Base-by-base conservation (phyloP, 495 filamentous ascomycete species). In the Xanthoparmelia taractica region DNA sequence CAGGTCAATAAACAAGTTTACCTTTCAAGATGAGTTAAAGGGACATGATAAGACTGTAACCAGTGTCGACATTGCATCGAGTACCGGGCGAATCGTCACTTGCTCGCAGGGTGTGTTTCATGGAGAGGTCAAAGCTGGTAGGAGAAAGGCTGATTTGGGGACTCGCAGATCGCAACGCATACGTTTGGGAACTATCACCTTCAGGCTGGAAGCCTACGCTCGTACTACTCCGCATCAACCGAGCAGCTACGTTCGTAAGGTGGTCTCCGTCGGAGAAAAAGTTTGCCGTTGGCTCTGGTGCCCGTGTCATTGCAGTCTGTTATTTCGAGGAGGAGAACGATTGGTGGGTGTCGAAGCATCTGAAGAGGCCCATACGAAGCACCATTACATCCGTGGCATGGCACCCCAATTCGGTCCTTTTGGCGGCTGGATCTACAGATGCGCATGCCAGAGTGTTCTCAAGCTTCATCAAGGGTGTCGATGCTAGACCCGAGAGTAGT, bases 301-400 rank as follows among this genome's bases (percentile, higher is more conserved):
- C 96, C 65, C 84, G 95, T 60, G 87, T 95, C 60, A 96, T 98
- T 69, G 90, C 94, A n/a, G 84, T 97, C 68, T 98, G 94, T 80
- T 97, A 97, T 79, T 98, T 97, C 67, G 94, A 98, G 70, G 88
- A 94, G 71, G 95, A 97, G 75, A 97, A 97, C 73, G 91, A 97
- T 78, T 97, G 95, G 95, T 98, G 94, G 94, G 93, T 97, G 10
- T 96, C 92, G 41, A 98, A 97, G 80, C 94, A 98, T 74, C 74
- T 98, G 63, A 97, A 96, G 83, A 97, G 97, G 79, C 94, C 95
- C 8, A 94, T 97, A 69, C 89, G 94, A 58, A 93, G 89, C 70
- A 98, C 94, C 54, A 90, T 98, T 68, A 97, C 94, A 48, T 90
- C 89, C 2, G 83, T 98, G 25, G 87, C 84, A 52, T 98, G 94